Evolutionary conservation across 306 rosid species (phyloP).

Genomic region (Begonia masoniana): DNA sequence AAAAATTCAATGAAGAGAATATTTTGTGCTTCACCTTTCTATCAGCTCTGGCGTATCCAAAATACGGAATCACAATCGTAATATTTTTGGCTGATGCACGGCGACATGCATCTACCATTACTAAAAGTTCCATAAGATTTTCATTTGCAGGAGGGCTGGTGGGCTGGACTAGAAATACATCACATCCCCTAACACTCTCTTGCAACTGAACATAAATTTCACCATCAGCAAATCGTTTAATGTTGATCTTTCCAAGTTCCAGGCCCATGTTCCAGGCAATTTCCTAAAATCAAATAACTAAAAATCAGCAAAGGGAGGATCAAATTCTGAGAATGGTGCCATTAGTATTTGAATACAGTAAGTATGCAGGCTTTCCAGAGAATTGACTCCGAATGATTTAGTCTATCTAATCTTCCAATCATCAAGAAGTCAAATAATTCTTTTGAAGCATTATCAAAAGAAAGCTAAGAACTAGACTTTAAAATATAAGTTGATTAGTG

Average conservation of each 20-base stretch:
- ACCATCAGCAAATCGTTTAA: slow-evolving; percentile 93
- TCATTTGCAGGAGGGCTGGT: slow-evolving; percentile 95
- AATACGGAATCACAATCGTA: slow-evolving; percentile 90
- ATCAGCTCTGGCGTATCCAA: slow-evolving; percentile 98
- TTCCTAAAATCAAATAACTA: slow-evolving; percentile 32
- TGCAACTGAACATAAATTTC: slow-evolving; percentile 86
- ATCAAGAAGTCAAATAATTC: no score
- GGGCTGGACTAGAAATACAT: slow-evolving; percentile 78
- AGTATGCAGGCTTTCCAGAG: no score
- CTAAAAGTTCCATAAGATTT: slow-evolving; percentile 82
- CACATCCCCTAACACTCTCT: slow-evolving; percentile 96
- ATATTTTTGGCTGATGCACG: slow-evolving; percentile 88
- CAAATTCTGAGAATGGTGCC: background rate
- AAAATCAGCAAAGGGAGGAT: slow-evolving; percentile 6
- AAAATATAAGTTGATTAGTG: no score
- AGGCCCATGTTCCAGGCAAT: slow-evolving; percentile 86
- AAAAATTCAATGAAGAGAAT: no score
- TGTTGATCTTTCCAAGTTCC: slow-evolving; percentile 71
- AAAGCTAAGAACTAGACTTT: no score
- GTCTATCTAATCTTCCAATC: no score
- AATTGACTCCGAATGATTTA: no score
- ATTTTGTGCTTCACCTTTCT: slow-evolving; percentile 50
- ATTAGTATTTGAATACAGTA: no score
- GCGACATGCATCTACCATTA: slow-evolving; percentile 93
- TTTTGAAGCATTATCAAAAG: no score